Conservation (phyloP, 2,329 filamentous ascomycete genomes). For the Lecanoromycetidae sp. region DNA sequence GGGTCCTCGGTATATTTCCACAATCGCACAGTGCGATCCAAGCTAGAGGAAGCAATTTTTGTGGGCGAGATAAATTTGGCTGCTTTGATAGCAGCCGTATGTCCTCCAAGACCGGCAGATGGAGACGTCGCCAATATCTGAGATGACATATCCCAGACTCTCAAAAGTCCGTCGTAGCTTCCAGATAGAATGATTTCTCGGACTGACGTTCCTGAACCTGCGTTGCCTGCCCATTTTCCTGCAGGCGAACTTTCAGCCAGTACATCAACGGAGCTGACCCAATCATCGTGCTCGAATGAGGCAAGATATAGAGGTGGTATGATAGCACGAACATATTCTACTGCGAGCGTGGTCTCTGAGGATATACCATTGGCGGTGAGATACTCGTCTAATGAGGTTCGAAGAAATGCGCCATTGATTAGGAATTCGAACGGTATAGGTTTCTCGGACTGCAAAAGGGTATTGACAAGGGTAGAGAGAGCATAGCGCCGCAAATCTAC, state of each 20-base stretch:
- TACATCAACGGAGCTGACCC: constrained; percentile 80
- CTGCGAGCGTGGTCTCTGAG: constrained; percentile 69
- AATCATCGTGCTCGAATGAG: constrained; percentile 94
- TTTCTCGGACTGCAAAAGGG: constrained; percentile 43
- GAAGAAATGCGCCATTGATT: constrained; percentile 83
- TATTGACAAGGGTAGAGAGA: constrained; percentile 52
- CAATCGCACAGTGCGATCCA: constrained; percentile 74
- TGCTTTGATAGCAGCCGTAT: constrained; percentile 66
- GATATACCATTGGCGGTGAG: constrained; percentile 76
- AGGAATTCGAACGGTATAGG: constrained; percentile 67
- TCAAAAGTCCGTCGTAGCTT: constrained; percentile 78
- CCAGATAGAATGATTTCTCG: constrained; percentile 75
- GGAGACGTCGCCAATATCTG: constrained; percentile 67
- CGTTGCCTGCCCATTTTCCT: constrained; percentile 43
- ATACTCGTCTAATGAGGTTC: constrained; percentile 82
- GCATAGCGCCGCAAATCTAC: constrained; percentile 44
- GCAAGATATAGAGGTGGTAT: constrained; percentile 81
- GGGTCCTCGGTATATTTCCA: constrained; percentile 73
- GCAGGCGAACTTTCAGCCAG: constrained; percentile 55
- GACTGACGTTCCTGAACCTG: constrained; percentile 36
- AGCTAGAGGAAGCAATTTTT: constrained; percentile 68
- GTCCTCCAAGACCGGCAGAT: constrained; percentile 54
- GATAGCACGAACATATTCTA: constrained; percentile 88
- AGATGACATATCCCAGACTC: constrained; percentile 85
- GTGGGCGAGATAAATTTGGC: constrained; percentile 69